Conservation (phyloP, 495 filamentous ascomycete genomes). For the Penicillium herquei region DNA sequence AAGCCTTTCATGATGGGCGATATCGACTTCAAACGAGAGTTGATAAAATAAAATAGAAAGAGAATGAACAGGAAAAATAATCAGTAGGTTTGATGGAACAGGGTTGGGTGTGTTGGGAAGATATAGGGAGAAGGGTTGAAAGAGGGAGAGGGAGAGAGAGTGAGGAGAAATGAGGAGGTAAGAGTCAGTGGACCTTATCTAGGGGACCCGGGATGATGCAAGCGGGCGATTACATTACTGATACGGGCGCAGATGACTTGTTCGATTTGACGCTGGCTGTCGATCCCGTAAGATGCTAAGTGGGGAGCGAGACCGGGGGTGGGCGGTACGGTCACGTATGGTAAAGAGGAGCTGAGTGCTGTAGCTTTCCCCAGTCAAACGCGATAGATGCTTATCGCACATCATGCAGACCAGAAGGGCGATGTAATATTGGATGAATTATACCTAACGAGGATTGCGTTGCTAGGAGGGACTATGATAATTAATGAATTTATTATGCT, state of each 20-base stretch:
- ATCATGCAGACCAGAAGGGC: not conserved
- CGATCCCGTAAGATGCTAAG: conserved; percentile 21
- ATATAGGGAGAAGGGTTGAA: conserved; percentile 20
- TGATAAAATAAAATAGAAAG: conserved; percentile 11
- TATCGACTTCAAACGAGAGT: conserved; percentile 36
- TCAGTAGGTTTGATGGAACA: conserved; percentile 20
- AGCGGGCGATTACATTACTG: conserved; percentile 35
- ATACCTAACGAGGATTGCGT: not conserved
- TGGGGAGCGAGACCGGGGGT: conserved; percentile 10
- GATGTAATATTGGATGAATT: not conserved
- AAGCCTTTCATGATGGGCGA: conserved; percentile 70
- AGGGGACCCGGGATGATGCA: conserved; percentile 44
- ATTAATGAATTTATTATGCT: not conserved
- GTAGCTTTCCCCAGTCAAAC: conserved; percentile 2
- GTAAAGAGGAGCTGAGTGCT: not conserved
- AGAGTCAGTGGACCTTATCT: conserved; percentile 39
- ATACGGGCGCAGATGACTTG: conserved; percentile 24
- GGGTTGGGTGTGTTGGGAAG: conserved; percentile 11
- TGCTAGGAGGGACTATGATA: too few relatives aligned
- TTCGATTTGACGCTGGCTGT: conserved; percentile 22
- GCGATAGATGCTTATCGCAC: not conserved
- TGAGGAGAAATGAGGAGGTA: conserved; percentile 23
- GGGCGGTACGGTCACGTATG: conserved; percentile 12
- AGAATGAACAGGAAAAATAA: conserved; percentile 19
- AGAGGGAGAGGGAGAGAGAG: conserved; percentile 18